Evolutionary conservation across 148 eudicot species (phyloP).

Genomic region (Rhododendron ferrugineum): DNA sequence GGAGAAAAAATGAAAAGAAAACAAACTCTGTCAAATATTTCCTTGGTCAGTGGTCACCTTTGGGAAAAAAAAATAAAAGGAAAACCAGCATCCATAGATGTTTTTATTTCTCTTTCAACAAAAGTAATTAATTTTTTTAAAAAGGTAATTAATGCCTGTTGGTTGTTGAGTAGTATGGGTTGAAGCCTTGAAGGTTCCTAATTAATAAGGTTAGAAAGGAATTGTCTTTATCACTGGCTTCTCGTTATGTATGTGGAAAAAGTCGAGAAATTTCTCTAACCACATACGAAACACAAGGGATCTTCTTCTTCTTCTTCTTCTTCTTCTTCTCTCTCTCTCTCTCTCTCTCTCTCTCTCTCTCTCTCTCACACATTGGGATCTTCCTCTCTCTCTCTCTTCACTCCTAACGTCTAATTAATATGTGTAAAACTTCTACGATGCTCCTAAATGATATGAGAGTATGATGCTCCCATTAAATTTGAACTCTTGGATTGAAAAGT

Average conservation of each 20-base stretch:
- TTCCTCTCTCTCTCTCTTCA: too few species aligned
- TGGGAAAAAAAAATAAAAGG: too few species aligned
- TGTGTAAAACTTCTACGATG: neutral
- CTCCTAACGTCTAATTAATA: neutral
- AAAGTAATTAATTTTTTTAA: neutral
- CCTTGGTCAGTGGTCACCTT: neutral
- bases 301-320: too few species aligned
- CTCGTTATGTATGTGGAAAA: neutral
- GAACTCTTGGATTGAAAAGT: too few species aligned
- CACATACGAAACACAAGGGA: neutral
- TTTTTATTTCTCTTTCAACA: too few species aligned
- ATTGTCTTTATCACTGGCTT: neutral
- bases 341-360: too few species aligned
- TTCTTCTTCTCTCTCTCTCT: too few species aligned
- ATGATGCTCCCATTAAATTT: too few species aligned
- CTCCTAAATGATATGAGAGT: too few species aligned
- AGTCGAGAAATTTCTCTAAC: neutral
- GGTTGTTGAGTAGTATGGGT: neutral
- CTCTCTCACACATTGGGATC: too few species aligned
- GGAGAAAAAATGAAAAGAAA: too few species aligned
- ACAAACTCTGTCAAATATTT: neutral
- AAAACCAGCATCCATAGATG: too few species aligned
- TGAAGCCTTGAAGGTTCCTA: neutral
- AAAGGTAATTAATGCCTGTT: neutral
- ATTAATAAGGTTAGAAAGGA: neutral